Base-by-base conservation (phyloP, 352 stramenopile genomes). In the Phytophthora sp. region DNA sequence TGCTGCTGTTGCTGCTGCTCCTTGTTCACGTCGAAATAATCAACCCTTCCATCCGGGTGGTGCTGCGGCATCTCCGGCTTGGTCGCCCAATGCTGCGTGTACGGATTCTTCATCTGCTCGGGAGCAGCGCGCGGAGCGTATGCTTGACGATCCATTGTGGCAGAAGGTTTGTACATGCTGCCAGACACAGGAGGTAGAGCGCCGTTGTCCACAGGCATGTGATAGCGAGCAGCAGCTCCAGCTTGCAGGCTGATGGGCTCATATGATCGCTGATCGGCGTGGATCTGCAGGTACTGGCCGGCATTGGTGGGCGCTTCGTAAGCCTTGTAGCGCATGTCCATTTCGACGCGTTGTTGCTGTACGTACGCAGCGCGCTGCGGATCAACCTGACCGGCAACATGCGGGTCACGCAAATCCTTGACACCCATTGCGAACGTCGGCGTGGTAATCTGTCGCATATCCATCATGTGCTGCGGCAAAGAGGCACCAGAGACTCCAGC, bases 361-460 rank as follows among this genome's bases (percentile, higher is more conserved):
- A 77, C 71, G 15, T 80, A 76, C 7, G 69, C 67, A 49, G 76
- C 64, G 42, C 79, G 80, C 64, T 92, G 83, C 35, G 53, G 36
- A 11, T 84, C 76, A 20, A 68, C 47, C 26, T 71, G 57, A 15
- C 69, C 60, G 13, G 42, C 49, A 27, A 66, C 23, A n/a, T 75
- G 78, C 36, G 74, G 27, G 23, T 77, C 66, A 4, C 63, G 65
- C 45, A 74, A 59, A 33, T 89, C 80, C 67, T 90, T 90, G 8
- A 76, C 59, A 24, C 67, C 69, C 49, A 69, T 66, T 46, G 66
- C 69, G 64, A 79, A 91, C 15, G 74, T 72, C 6, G 84, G 84
- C 50, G 79, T 88, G 4, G 84, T 92, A 33, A 92, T 88, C 72
- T 91, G 83, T 49, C 84, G 82, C 82, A 92, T 94, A 56, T 92